Evolutionary conservation across 257 asterid species (phyloP).

Genomic region (Solanum chmielewskii): DNA sequence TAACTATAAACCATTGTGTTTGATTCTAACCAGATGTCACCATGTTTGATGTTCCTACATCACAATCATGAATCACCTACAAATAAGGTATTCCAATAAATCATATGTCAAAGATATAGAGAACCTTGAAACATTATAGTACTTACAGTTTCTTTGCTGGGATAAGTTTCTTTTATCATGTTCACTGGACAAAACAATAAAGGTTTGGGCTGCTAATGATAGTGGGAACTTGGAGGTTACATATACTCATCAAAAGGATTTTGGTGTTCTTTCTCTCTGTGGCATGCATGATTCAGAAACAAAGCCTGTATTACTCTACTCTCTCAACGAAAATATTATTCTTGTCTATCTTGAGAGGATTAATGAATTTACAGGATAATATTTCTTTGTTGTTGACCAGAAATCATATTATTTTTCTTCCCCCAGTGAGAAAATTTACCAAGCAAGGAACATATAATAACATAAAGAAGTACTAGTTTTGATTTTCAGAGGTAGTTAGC

Average conservation of each 20-base stretch:
- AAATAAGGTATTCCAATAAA: no score
- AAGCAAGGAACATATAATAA: neutral
- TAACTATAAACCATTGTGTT: no score
- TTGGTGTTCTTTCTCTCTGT: constrained; percentile 71
- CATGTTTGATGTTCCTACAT: no score
- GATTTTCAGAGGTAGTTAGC: neutral
- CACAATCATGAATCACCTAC: no score
- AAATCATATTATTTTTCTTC: neutral
- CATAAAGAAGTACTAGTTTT: constrained; percentile 7
- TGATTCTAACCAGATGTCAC: no score
- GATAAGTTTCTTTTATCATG: constrained; percentile 93
- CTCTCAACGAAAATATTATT: constrained; percentile 64
- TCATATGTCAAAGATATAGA: no score
- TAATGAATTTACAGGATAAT: neutral
- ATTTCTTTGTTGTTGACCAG: neutral
- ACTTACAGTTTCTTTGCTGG: constrained; percentile 57
- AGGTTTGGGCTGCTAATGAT: constrained; percentile 92
- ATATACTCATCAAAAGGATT: constrained; percentile 78
- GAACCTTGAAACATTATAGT: no score
- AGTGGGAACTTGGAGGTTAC: constrained; percentile 84
- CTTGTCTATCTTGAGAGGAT: constrained; percentile 33
- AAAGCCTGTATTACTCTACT: constrained; percentile 79
- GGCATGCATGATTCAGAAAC: constrained; percentile 96
- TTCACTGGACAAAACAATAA: constrained; percentile 83
- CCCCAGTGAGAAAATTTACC: neutral